phyloP scores from a whole-genome alignment of 257 asterid genomes.

The Solanum clarkiae region DNA sequence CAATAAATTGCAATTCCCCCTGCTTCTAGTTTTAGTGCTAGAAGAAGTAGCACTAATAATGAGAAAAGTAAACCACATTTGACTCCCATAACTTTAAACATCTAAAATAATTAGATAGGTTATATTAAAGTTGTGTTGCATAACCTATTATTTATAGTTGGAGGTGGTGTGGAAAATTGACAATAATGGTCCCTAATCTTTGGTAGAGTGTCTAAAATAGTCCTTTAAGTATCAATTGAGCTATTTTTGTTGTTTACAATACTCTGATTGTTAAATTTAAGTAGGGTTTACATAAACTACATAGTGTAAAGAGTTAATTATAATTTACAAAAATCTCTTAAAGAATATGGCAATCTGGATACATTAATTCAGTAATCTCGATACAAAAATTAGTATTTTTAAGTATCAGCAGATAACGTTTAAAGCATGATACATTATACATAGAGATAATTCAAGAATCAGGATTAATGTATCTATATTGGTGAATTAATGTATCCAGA shows the following conservation, averaged over 20 bases:
- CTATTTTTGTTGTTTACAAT: background rate
- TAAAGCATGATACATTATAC: too few relatives aligned
- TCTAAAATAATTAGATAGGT: background rate
- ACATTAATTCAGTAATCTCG: too few relatives aligned
- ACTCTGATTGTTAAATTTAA: background rate
- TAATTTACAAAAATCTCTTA: too few relatives aligned
- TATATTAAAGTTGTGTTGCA: background rate
- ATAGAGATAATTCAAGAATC: too few relatives aligned
- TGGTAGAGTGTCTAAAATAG: background rate
- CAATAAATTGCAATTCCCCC: constrained; percentile 61
- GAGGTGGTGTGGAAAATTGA: background rate
- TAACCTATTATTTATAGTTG: background rate
- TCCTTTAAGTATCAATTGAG: background rate
- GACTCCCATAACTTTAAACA: background rate
- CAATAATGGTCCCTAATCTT: background rate
- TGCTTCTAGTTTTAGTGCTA: background rate
- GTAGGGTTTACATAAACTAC: too few relatives aligned
- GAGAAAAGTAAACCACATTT: background rate
- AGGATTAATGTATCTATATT: too few relatives aligned
- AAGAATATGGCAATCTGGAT: too few relatives aligned
- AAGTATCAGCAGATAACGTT: too few relatives aligned
- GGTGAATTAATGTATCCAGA: too few relatives aligned
- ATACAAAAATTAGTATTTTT: too few relatives aligned
- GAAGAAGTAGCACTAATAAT: background rate
- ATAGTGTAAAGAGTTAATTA: too few relatives aligned